Percentiles rank a stretch among this genome's conserved stretches.
Conservation (phyloP, 768 basidiomycete species). For the Mycena sanguinolenta region DNA sequence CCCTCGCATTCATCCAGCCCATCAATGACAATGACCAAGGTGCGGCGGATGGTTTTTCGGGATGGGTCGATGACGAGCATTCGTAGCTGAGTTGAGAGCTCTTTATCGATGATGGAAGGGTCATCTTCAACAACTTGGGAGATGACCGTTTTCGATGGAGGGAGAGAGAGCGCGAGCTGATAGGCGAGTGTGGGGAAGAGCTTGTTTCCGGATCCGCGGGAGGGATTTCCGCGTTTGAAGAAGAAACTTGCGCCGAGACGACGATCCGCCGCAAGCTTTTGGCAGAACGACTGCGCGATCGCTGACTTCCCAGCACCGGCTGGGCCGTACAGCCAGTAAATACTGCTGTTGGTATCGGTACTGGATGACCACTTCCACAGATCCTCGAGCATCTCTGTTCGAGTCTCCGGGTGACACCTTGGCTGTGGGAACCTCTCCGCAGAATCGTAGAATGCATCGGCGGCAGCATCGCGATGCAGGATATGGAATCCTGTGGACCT, state of each 20-base stretch:
- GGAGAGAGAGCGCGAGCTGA: background rate
- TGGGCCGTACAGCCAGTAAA: background rate
- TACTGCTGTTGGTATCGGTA: background rate
- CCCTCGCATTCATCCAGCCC: conserved; percentile 4
- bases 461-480: background rate
- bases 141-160: background rate
- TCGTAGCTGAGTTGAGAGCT: background rate
- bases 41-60: background rate
- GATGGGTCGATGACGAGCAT: background rate
- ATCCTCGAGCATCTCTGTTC: background rate
- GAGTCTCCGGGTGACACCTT: background rate
- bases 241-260: conserved; percentile 2
- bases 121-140: background rate
- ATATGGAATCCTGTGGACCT: background rate
- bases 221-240: background rate
- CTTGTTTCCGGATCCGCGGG: background rate
- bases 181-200: background rate
- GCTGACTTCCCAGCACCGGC: conserved; percentile 14
- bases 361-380: background rate
- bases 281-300: conserved; percentile 1
- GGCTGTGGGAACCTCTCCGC: conserved; percentile 1
- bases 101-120: background rate
- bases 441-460: background rate
- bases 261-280: background rate
- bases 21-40: background rate